A percentile compares a stretch with the other conserved stretches of the same genome.
Conservation (phyloP, 2,329 filamentous ascomycete species). For the Colletotrichum gigasporum region DNA sequence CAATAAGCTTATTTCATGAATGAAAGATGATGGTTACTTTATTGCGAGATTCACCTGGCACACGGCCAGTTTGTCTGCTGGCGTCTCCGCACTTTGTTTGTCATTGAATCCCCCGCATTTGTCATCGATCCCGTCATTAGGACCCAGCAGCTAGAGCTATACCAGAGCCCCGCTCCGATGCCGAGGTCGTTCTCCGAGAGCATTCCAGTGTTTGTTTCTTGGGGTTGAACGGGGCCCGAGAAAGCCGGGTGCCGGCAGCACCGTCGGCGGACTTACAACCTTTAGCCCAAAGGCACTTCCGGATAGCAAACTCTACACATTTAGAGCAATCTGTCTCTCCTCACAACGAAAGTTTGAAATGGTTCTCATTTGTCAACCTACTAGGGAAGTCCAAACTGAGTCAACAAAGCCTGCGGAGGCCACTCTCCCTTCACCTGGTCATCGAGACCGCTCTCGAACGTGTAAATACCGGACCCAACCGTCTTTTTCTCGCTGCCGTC, state of each 20-base stretch:
- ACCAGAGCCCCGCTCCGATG: not conserved
- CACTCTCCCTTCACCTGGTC: not conserved
- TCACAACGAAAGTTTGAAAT: too few species aligned
- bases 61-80: too few species aligned
- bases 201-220: not conserved
- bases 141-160: not conserved
- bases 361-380: too few species aligned
- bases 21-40: not conserved
- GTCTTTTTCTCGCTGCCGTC: not conserved
- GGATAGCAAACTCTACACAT: too few species aligned
- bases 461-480: not conserved
- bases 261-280: too few species aligned
- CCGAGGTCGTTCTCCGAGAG: not conserved
- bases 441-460: constrained; percentile 2
- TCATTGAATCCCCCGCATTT: constrained; percentile 24
- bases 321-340: too few species aligned
- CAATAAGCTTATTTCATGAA: not conserved
- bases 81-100: constrained; percentile 9
- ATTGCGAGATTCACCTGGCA: too few species aligned
- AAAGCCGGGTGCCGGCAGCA: too few species aligned
- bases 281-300: too few species aligned
- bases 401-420: constrained; percentile 10
- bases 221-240: not conserved
- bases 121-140: constrained; percentile 22
- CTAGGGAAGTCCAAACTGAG: not conserved